These are phyloP conservation scores for Balansia obtecta DNA, from an alignment of 2,329 filamentous ascomycete genomes.

Conservation along the genomic window DNA sequence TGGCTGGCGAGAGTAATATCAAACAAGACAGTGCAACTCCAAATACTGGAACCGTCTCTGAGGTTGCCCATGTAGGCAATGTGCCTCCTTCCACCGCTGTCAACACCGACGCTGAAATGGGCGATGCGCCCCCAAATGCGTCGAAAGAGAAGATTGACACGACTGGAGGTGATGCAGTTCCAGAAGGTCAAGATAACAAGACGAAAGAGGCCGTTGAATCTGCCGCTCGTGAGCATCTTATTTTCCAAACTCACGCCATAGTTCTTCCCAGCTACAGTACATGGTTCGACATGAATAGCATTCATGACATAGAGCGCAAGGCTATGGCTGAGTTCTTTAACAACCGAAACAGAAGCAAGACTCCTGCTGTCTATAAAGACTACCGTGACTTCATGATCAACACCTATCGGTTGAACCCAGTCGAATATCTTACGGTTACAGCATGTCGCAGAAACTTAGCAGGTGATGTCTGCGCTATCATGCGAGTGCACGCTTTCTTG, in stretches of 20 bases:
- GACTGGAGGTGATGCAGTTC: constrained; percentile 35
- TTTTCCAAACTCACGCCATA: constrained; percentile 88
- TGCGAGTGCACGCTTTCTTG: constrained; percentile 94
- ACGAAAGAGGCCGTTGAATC: constrained; percentile 74
- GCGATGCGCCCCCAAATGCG: constrained; percentile 42
- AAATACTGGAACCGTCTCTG: constrained; percentile 41
- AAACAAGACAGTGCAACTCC: constrained; percentile 51
- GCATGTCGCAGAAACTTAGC: constrained; percentile 90
- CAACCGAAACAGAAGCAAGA: constrained; percentile 95
- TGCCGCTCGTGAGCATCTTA: constrained; percentile 80
- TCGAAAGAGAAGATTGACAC: constrained; percentile 34
- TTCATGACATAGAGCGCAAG: constrained; percentile 87
- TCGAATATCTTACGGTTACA: constrained; percentile 94
- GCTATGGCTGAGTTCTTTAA: constrained; percentile 98
- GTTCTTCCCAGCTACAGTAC: constrained; percentile 95
- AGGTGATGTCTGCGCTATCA: constrained; percentile 96
- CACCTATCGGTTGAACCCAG: constrained; percentile 89
- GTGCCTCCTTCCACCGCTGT: constrained; percentile 44
- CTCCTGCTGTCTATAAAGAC: constrained; percentile 92
- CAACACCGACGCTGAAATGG: constrained; percentile 72
- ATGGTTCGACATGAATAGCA: constrained; percentile 96
- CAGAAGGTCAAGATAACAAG: constrained; percentile 45
- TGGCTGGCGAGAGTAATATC: constrained; percentile 33
- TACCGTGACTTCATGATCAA: constrained; percentile 99
- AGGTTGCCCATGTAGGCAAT: constrained; percentile 56